Conservation (phyloP, 2,329 filamentous ascomycete genomes). For the Sporothrix mexicana region DNA sequence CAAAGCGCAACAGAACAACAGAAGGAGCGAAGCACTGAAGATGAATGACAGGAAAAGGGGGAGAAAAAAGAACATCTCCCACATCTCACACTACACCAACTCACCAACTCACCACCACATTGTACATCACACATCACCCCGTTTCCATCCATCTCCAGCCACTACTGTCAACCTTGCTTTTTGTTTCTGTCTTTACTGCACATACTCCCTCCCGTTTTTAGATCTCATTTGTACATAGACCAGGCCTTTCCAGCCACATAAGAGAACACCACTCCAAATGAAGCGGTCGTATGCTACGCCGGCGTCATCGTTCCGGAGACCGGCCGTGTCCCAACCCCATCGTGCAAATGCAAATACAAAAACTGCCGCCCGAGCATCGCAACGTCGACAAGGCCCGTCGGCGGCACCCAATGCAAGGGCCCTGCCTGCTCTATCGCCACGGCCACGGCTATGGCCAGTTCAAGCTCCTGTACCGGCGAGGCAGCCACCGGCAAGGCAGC, state of each 20-base stretch:
- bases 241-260: conserved; percentile 1
- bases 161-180: not conserved
- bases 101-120: not conserved
- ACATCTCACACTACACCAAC: not conserved
- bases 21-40: not conserved
- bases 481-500: no score
- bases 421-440: not conserved
- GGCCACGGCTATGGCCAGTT: not conserved
- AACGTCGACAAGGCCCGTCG: not conserved
- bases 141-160: not conserved
- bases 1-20: not conserved
- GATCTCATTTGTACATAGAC: conserved; percentile 31
- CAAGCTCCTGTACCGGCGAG: not conserved
- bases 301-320: not conserved
- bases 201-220: conserved; percentile 15
- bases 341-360: not conserved
- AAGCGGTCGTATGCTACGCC: not conserved
- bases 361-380: not conserved
- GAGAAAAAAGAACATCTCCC: not conserved
- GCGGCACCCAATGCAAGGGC: not conserved
- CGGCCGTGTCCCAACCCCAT: not conserved
- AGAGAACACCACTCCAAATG: conserved; percentile 29
- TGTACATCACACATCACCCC: not conserved
- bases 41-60: not conserved
- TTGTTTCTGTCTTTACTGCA: not conserved